A percentile compares a stretch with the other conserved stretches of the same genome.
phyloP scores from a whole-genome alignment of 228 moss, liverwort and hornwort species.

The Sphagnum magellanicum region DNA sequence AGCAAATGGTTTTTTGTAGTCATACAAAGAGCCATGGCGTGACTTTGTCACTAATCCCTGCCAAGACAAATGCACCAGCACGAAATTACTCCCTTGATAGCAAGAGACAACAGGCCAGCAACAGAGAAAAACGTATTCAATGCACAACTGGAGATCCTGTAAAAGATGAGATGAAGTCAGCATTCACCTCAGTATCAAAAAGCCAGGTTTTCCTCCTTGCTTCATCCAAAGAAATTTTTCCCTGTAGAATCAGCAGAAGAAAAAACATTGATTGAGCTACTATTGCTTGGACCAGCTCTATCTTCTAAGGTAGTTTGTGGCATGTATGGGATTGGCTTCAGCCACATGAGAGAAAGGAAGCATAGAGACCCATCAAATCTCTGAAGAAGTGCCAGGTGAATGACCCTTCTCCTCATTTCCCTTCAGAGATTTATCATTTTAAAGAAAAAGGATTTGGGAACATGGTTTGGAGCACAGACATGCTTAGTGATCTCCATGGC shows the following conservation, averaged over 20 bases:
- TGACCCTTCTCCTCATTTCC: not conserved
- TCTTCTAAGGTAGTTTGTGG: not conserved
- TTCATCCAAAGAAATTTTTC: conserved; percentile 58
- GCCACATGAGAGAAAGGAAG: not conserved
- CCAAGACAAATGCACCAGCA: not conserved
- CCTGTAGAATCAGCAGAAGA: conserved; percentile 22
- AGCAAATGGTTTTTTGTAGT: conserved; percentile 75
- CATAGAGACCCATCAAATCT: not conserved
- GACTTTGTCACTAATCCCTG: conserved; percentile 83
- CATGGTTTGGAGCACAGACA: conserved; percentile 12
- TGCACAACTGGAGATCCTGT: too few species aligned
- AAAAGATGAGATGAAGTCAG: too few species aligned
- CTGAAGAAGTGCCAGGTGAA: not conserved
- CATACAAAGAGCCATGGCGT: conserved; percentile 61
- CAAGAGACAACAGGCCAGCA: too few species aligned
- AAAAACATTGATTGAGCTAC: not conserved
- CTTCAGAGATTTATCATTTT: not conserved
- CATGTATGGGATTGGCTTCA: too few species aligned
- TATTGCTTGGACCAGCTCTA: not conserved
- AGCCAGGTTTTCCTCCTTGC: conserved; percentile 85
- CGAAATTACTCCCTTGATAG: not conserved
- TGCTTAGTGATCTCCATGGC: conserved; percentile 77
- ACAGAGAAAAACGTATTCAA: too few species aligned
- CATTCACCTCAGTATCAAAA: conserved; percentile 72
- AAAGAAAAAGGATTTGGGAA: not conserved